Evolutionary conservation across 75 land plant genomes (phyloP), one percentile per base, ranked within the genome.

Genomic region (Selaginella tamariscina): DNA sequence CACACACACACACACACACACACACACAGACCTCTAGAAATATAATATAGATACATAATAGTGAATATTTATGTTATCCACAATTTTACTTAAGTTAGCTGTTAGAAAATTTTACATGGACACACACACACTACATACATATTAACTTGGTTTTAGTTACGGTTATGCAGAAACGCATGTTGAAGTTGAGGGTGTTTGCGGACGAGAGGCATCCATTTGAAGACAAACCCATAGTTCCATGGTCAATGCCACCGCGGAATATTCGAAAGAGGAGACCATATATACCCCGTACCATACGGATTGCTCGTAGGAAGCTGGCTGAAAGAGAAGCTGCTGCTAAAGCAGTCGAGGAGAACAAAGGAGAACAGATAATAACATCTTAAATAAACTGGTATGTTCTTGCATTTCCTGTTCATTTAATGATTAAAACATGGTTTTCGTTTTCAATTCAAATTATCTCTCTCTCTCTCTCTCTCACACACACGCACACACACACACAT

Each of bases 201-300:
- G 90, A 78, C 5, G 73, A 64, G 56, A 82, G 84, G 64, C 98
- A 92, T 70, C 94, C 95, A 0, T 92, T 92, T 77, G 77, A 69
- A 27, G 86, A 86, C 66, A 67, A 85, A 44, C 88, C 90, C 13
- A 32, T 89, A 28, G 90, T 86, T 29, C 70, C 71, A 22, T 92
- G 75, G 65, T 72, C 67, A 31, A 92, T 92, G 98, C 98, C 98
- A 23, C 96, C 90, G 30, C 73, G 88, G 5, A 72, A 69, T 30
- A 86, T 92, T 27, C 74, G 86, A 1, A 89, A 89, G 74, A 73
- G 84, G 81, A 74, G 98, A 18, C 95, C 95, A 2, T 83, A 85
- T 65, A 86, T 69, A 62, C 80, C 85, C 32, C 82, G 95, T 11
- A 87, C 88, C 20, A 65, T 83, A 60, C 66, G 79, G 66, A 80